These are phyloP conservation scores for Dothideomycetidae sp. DNA, from an alignment of 2,329 filamentous ascomycete species.

Conservation along the genomic window DNA sequence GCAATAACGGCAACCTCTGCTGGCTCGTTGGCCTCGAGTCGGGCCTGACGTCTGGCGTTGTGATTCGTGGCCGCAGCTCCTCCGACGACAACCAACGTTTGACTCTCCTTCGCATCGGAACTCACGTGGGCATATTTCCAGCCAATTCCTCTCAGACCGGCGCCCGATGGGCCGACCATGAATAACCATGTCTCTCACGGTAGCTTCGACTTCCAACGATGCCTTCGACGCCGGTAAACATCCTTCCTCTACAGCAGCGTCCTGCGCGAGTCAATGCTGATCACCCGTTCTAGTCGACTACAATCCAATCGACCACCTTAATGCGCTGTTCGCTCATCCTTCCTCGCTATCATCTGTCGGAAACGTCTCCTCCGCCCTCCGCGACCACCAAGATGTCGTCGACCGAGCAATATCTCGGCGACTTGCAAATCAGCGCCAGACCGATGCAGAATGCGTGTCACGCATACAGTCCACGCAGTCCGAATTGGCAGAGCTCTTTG, in stretches of 20 bases:
- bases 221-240: slow-evolving; percentile 9
- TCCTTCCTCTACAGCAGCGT: background rate
- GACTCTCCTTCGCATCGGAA: too few relatives aligned
- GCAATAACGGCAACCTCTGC: too few relatives aligned
- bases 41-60: too few relatives aligned
- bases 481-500: slow-evolving; percentile 79
- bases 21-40: too few relatives aligned
- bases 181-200: too few relatives aligned
- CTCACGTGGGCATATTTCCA: too few relatives aligned
- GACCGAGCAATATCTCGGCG: slow-evolving; percentile 62
- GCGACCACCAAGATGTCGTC: slow-evolving; percentile 66
- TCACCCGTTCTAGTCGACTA: slow-evolving; percentile 51
- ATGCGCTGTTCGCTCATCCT: slow-evolving; percentile 82
- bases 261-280: background rate
- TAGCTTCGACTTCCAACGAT: slow-evolving; percentile 1
- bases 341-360: slow-evolving; percentile 66
- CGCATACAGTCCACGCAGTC: slow-evolving; percentile 83
- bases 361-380: slow-evolving; percentile 59
- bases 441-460: slow-evolving; percentile 73
- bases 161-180: too few relatives aligned
- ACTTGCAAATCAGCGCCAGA: slow-evolving; percentile 62
- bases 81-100: too few relatives aligned
- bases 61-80: too few relatives aligned
- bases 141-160: too few relatives aligned
- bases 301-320: slow-evolving; percentile 83